Evolutionary conservation across 2,329 filamentous ascomycete species (phyloP), one percentile per base, ranked within the genome.

Genomic region (Alternaria consortialis): DNA sequence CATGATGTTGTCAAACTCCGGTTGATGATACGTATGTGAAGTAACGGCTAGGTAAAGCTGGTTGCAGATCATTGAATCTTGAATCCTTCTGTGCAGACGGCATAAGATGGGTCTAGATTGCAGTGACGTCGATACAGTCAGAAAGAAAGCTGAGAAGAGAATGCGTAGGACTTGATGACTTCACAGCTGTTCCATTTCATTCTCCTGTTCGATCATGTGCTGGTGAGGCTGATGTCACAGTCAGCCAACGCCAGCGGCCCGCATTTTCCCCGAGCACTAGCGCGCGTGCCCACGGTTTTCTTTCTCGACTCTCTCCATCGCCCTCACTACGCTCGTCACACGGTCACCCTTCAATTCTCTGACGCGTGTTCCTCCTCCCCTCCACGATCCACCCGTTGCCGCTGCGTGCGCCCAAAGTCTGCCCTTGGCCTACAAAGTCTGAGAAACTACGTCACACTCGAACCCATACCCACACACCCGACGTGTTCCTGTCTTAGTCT

Each of bases 381-480:
- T 60, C 60, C 65, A 63, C 42, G 29, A 57, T 46, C 61, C 57
- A 62, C 68, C 69, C 66, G 66, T 68, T 67, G 70, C 68, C 70
- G 72, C 72, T 73, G 70, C 67, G 70, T 75, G 73, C 70, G 68
- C 68, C 71, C 58, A 64, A 57, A 70, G 69, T 74, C 71, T 75
- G 70, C 70, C 62, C 60, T 58, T 67, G 67, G 63, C 64, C 44
- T 54, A 55, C 29, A 54, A 67, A 67, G 52, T 50, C 51, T 55
- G 58, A 63, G 53, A 64, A 65, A 63, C 66, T 72, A 74, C 73
- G 72, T 77, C 73, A 72, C 61, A 59, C 59, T 57, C 61, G 39
- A 58, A 56, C 60, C 56, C 60, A 66, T 56, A 61, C 42, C 58
- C 58, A 61, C 54, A 57, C 51, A 48, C 62, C 60, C 64, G 69